Base-by-base conservation (phyloP, 192 early-diverging fungal genomes). In the Rhizoclosmatium sp. region DNA sequence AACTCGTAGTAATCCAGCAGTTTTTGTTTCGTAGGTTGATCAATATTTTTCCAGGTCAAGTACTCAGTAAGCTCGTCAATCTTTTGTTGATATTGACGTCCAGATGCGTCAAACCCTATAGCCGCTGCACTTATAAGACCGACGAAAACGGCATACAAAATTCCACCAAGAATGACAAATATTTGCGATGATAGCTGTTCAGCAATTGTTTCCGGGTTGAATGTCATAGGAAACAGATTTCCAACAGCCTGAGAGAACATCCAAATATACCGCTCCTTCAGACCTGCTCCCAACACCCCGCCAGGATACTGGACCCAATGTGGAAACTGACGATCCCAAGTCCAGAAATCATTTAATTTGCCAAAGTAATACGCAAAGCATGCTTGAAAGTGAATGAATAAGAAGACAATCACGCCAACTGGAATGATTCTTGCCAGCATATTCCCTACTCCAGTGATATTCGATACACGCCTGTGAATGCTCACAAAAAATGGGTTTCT, bases 1-100 rank as follows among this genome's bases (percentile, higher is more conserved):
- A 68, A 40, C 42, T 81, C 78, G 58, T 74, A 82, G 74, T 82
- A 82, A 4, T 78, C 21, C 2, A 70, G 39, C 56, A 82, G 51
- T 56, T 82, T 82, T 46, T 67, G 4, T 19, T 75, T n/a, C 2
- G 68, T 66, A 1, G 12, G 21, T 1, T n/a, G 0, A 23, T 51
- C 47, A 9, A 82, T 66, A 14, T 69, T 14, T 61, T 82, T 82
- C 71, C 69, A 71, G 16, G 31, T 2, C 81, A 82, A 31, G 46
- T 82, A 82, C 12, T 82, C 81, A 31, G n/a, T 59, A 1, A 82
- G 45, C 61, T 82, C 81, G 46, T 82, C 81, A 47, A 82, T 78
- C 23, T 79, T 80, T 69, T 80, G 79, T 19, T 54, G 42, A 68
- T 68, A 68, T 9, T 42, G 47, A 10, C 44, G 9, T 21, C 66